phyloP scores from a whole-genome alignment of 176 grass and related monocot species.

The Miscanthus lutarioriparius region DNA sequence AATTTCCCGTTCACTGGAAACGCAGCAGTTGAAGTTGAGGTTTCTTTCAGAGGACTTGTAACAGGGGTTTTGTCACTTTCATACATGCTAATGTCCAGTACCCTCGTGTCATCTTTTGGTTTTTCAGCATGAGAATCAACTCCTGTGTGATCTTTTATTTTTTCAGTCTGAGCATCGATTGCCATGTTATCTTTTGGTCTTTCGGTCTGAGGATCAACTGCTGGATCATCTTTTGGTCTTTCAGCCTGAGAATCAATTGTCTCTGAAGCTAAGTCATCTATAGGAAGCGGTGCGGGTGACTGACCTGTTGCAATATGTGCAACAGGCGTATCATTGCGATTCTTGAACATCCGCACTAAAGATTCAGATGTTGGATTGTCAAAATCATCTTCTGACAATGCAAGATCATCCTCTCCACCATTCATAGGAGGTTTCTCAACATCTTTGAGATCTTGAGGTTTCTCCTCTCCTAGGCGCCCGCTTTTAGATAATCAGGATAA shows the following conservation, averaged over 20 bases:
- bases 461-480: conserved; percentile 45
- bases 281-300: conserved; percentile 39
- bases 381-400: conserved; percentile 87
- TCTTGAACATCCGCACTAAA: conserved; percentile 77
- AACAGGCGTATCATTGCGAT: conserved; percentile 57
- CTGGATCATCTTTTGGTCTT: conserved; percentile 30
- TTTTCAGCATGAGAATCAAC: conserved; percentile 28
- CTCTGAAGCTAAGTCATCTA: conserved; percentile 36
- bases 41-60: conserved; percentile 48
- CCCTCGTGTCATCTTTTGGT: conserved; percentile 36
- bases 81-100: conserved; percentile 55
- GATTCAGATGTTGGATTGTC: conserved; percentile 76
- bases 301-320: conserved; percentile 43
- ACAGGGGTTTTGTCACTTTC: conserved; percentile 63
- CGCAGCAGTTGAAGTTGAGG: conserved; percentile 31
- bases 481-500: conserved; percentile 45
- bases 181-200: conserved; percentile 30
- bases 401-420: conserved; percentile 64
- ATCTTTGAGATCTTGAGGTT: conserved; percentile 60
- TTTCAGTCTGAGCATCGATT: conserved; percentile 31
- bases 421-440: conserved; percentile 50
- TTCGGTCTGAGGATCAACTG: conserved; percentile 3
- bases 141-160: not conserved
- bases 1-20: conserved; percentile 57
- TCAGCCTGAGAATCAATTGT: conserved; percentile 27